Evolutionary conservation across 208 protist genomes (phyloP).

Genomic region (Polymyxa betae): DNA sequence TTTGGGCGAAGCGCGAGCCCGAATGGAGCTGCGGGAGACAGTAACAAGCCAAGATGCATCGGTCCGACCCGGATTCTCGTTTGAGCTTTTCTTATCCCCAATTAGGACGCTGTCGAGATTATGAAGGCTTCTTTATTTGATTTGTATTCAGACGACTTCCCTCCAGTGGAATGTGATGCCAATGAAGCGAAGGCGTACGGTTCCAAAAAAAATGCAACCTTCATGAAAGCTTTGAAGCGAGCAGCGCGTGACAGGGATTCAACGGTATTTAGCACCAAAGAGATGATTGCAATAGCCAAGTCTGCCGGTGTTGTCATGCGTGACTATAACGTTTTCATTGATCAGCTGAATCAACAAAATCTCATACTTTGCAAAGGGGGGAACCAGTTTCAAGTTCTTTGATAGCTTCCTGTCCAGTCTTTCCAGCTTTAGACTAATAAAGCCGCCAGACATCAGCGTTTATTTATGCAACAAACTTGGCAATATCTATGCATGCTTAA

Average conservation of each 20-base stretch:
- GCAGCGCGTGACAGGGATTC: neutral
- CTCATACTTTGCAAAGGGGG: conserved; percentile 43
- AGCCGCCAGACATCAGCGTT: too few species aligned
- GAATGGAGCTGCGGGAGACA: conserved; percentile 58
- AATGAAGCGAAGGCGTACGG: neutral
- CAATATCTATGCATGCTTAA: too few species aligned
- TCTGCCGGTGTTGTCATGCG: neutral
- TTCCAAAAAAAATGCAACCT: conserved; percentile 19
- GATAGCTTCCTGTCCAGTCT: too few species aligned
- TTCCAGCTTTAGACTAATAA: too few species aligned
- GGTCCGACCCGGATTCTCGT: neutral
- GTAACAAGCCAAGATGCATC: conserved; percentile 47
- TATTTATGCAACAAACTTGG: too few species aligned
- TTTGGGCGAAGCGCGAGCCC: conserved; percentile 65
- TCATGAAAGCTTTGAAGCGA: neutral
- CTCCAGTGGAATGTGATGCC: neutral
- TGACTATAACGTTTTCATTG: conserved; percentile 15
- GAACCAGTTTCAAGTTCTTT: neutral
- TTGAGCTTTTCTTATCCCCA: neutral
- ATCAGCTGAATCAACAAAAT: conserved; percentile 22
- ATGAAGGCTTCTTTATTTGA: conserved; percentile 53
- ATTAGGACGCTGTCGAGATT: conserved; percentile 19
- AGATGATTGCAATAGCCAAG: neutral
- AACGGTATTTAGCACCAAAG: neutral
- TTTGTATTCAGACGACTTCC: conserved; percentile 37